These are phyloP conservation scores for Tricholoma sp. DNA, from an alignment of 768 basidiomycete species.

Conservation along the genomic window DNA sequence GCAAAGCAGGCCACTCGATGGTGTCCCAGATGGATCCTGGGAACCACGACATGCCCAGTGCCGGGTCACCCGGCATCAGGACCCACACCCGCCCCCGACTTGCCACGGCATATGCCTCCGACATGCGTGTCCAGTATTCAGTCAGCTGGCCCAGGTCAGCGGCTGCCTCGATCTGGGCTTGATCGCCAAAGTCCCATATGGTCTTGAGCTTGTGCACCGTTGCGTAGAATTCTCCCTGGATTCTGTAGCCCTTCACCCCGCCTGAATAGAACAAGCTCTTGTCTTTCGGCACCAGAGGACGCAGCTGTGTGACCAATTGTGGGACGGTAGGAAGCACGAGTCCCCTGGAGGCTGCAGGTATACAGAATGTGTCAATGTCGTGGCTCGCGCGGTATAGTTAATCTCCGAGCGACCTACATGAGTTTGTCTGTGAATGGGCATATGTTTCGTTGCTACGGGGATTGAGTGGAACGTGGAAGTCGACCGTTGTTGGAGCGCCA, in stretches of 20 bases:
- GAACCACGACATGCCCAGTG: slow-evolving; percentile 1
- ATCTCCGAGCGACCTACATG: not conserved
- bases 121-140: not conserved
- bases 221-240: not conserved
- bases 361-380: not conserved
- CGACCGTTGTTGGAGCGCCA: not conserved
- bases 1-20: slow-evolving; percentile 7
- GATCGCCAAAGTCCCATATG: not conserved
- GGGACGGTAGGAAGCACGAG: not conserved
- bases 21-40: slow-evolving; percentile 6
- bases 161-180: not conserved
- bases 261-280: not conserved
- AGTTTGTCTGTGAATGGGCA: not conserved
- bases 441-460: not conserved
- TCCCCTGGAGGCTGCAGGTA: not conserved
- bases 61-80: not conserved
- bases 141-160: not conserved
- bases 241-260: not conserved
- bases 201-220: not conserved
- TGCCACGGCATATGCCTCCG: not conserved
- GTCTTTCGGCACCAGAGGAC: not conserved
- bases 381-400: not conserved
- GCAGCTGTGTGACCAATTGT: not conserved
- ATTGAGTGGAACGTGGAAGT: not conserved
- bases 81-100: not conserved